Conservation (phyloP, 768 basidiomycete species). For the Mycena epipterygia region DNA sequence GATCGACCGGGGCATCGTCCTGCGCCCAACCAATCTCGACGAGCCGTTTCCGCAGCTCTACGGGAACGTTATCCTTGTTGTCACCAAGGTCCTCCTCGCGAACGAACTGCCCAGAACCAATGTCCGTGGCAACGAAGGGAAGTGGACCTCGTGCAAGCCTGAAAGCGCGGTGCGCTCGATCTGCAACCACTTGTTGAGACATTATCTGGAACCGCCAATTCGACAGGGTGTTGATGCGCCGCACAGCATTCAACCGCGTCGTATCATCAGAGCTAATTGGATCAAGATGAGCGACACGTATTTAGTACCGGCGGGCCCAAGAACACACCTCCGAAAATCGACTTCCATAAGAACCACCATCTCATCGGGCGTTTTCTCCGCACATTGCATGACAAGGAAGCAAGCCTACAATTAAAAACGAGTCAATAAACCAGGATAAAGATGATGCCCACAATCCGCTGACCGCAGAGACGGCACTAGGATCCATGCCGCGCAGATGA, state of each 20-base stretch:
- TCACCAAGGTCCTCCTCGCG: constrained; percentile 67
- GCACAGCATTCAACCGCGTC: constrained; percentile 66
- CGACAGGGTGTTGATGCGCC: constrained; percentile 67
- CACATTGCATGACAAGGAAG: constrained; percentile 81
- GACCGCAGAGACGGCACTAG: constrained; percentile 64
- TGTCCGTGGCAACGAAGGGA: constrained; percentile 82
- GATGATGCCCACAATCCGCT: constrained; percentile 37
- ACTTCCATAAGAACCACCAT: constrained; percentile 64
- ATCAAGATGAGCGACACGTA: constrained; percentile 3
- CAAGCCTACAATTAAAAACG: constrained; percentile 58
- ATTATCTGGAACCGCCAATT: constrained; percentile 81
- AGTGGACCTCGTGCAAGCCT: constrained; percentile 77
- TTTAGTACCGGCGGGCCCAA: neutral
- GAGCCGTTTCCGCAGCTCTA: constrained; percentile 74
- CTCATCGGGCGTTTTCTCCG: constrained; percentile 70
- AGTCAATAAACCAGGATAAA: neutral
- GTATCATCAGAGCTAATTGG: constrained; percentile 61
- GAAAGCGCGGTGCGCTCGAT: constrained; percentile 77
- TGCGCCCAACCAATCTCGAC: constrained; percentile 84
- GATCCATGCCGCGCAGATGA: constrained; percentile 60
- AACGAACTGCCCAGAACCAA: constrained; percentile 73
- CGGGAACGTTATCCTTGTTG: constrained; percentile 66
- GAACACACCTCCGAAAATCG: constrained; percentile 66
- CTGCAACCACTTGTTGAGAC: constrained; percentile 70
- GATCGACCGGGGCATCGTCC: constrained; percentile 68